These are phyloP conservation scores for Clavispora santaluciae DNA, from an alignment of 805 yeast species.

Conservation along the genomic window DNA sequence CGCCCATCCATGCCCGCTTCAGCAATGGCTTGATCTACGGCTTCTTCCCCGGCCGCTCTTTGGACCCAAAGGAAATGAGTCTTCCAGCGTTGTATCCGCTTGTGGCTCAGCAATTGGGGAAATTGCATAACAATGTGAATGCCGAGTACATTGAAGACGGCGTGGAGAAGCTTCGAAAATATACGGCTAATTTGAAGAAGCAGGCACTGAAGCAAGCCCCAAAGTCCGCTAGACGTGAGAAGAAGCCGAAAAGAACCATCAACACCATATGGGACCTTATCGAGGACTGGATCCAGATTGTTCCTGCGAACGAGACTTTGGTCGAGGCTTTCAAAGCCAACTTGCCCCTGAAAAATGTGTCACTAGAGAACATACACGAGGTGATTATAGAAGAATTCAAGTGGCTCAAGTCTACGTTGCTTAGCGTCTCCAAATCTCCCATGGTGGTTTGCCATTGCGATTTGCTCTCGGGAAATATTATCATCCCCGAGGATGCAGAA, in stretches of 20 bases:
- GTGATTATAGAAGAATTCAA: conserved; percentile 46
- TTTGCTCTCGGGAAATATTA: conserved; percentile 67
- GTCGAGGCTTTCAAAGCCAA: conserved; percentile 33
- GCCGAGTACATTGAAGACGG: conserved; percentile 45
- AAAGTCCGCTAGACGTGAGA: conserved; percentile 10
- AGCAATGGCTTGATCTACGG: conserved; percentile 73
- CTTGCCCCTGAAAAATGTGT: conserved; percentile 17
- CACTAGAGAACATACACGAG: conserved; percentile 25
- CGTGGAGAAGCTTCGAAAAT: conserved; percentile 33
- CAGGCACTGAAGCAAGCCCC: conserved; percentile 4
- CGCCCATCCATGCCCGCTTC: conserved; percentile 62
- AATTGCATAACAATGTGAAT: conserved; percentile 58
- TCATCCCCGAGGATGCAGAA: conserved; percentile 39
- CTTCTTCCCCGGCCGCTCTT: conserved; percentile 58
- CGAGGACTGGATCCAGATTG: conserved; percentile 56
- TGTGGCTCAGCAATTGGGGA: conserved; percentile 63
- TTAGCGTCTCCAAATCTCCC: conserved; percentile 39
- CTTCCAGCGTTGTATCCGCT: conserved; percentile 45
- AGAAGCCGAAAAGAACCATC: conserved; percentile 26
- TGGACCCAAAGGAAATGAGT: conserved; percentile 51
- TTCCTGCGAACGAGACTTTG: conserved; percentile 47
- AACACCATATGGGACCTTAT: conserved; percentile 57
- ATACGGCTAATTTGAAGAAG: conserved; percentile 17
- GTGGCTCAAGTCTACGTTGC: conserved; percentile 47
- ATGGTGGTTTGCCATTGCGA: conserved; percentile 67